A percentile compares a stretch with the other conserved stretches of the same genome.
These are phyloP conservation scores for Eucalyptus cloeziana DNA, from an alignment of 345 rosid species.

Conservation along the genomic window DNA sequence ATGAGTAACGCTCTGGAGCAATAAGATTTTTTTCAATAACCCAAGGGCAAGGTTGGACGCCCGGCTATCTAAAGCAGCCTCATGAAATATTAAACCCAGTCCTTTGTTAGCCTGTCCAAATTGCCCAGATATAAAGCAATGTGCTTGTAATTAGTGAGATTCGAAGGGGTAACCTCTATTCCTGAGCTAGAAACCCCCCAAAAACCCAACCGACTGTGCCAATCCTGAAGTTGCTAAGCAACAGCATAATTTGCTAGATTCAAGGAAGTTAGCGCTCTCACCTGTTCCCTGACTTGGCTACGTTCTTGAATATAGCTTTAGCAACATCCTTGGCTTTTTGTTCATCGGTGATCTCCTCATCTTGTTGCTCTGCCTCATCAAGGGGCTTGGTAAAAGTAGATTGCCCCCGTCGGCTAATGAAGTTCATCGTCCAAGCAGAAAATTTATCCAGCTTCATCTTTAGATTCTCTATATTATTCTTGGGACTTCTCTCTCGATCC, in stretches of 20 bases:
- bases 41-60: too few relatives aligned
- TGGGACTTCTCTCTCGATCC: not conserved
- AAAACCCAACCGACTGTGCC: accelerated
- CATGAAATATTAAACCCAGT: not conserved
- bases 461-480: slow-evolving; percentile 47
- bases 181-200: not conserved
- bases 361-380: not conserved
- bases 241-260: not conserved
- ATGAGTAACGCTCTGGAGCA: too few relatives aligned
- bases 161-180: not conserved
- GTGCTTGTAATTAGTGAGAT: not conserved
- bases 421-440: slow-evolving; percentile 16
- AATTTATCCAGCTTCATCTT: slow-evolving; percentile 39
- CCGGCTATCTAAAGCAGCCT: too few relatives aligned
- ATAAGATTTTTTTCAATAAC: too few relatives aligned
- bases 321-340: slow-evolving; percentile 57
- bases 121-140: not conserved
- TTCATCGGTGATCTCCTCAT: slow-evolving; percentile 40
- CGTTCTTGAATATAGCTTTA: slow-evolving; percentile 33
- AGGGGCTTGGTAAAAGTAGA: slow-evolving; percentile 10
- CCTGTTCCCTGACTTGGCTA: slow-evolving; percentile 32
- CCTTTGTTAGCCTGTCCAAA: not conserved
- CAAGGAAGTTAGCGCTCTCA: slow-evolving; percentile 6
- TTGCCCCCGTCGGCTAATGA: too few relatives aligned
- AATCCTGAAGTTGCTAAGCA: not conserved